Evolutionary conservation across 371 early-diverging fungal species (phyloP), one percentile per base, ranked within the genome.

Genomic region (Parasitella parasitica): DNA sequence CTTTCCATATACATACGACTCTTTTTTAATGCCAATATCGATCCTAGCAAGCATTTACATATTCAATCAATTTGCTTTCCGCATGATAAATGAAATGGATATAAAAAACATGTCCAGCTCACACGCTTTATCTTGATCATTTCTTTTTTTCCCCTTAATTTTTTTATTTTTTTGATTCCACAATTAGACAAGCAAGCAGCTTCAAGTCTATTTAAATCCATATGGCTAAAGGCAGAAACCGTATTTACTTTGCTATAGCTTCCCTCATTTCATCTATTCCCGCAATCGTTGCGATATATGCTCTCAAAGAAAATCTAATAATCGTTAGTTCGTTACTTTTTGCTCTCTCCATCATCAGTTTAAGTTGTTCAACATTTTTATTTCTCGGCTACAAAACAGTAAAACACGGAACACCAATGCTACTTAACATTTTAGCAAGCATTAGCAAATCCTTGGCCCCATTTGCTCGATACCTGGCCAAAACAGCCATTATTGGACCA

Each of bases 381-480:
- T 75, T 70, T 24, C 50, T 75, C 30, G 61, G 73, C 9, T 75
- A 71, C 70, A 72, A 75, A 48, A 64, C 71, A 30, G 57, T 76
- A 13, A 72, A 69, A 22, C 73, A 70, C 32, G 69, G 75, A 4
- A 66, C 66, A n/a, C 77, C 77, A 0, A 62, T 77, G 27, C 13
- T 75, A 2, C 48, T 71, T 6, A 59, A 49, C 3, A 28, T 68
- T 11, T 57, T 80, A n/a, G 59, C 43, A 6, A 43, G 55, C 7
- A 32, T 67, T 35, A 76, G 69, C 52, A 60, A 50, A 18, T 18
- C 63, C 3, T 48, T 80, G 13, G 32, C 62, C 16, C 77, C 75
- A 26, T 28, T 67, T 12, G 56, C 67, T n/a, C 56, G 50, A 2
- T 69, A 65, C 20, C 56, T 75, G 16, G 62, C 75, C 11, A 43